phyloP scores from a whole-genome alignment of 1,284 basidiomycete genomes.

The Fomitopsis betulina region DNA sequence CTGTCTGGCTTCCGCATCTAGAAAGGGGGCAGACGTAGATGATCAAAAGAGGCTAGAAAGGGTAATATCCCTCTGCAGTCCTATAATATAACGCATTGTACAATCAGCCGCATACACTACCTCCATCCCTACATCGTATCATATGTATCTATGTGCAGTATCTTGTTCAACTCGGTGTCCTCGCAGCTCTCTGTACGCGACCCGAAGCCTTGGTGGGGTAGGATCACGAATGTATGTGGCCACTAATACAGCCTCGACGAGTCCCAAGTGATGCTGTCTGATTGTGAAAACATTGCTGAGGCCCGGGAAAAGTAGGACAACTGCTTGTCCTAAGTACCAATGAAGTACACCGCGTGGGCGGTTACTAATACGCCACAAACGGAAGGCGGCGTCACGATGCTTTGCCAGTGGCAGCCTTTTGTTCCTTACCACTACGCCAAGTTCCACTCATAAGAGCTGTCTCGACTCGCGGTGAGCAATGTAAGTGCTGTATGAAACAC shows the following conservation, averaged over 20 bases:
- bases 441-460: neutral
- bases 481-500: too few species aligned
- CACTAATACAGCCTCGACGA: too few species aligned
- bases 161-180: neutral
- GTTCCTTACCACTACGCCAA: neutral
- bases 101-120: slow-evolving; percentile 16
- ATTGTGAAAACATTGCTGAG: too few species aligned
- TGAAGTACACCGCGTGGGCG: neutral
- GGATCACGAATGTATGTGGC: too few species aligned
- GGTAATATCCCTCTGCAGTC: slow-evolving; percentile 16
- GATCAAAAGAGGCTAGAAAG: slow-evolving; percentile 19
- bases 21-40: slow-evolving; percentile 16
- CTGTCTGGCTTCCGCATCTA: slow-evolving; percentile 8
- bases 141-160: neutral
- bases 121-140: neutral
- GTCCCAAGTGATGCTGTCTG: too few species aligned
- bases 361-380: too few species aligned
- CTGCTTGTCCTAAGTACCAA: neutral
- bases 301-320: too few species aligned
- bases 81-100: slow-evolving; percentile 24
- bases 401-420: neutral
- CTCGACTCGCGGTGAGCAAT: neutral
- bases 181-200: too few species aligned
- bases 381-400: neutral
- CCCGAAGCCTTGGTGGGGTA: too few species aligned